Evolutionary conservation across 768 basidiomycete species (phyloP), one percentile per base, ranked within the genome.

Genomic region (Guyanaporus albipodus): DNA sequence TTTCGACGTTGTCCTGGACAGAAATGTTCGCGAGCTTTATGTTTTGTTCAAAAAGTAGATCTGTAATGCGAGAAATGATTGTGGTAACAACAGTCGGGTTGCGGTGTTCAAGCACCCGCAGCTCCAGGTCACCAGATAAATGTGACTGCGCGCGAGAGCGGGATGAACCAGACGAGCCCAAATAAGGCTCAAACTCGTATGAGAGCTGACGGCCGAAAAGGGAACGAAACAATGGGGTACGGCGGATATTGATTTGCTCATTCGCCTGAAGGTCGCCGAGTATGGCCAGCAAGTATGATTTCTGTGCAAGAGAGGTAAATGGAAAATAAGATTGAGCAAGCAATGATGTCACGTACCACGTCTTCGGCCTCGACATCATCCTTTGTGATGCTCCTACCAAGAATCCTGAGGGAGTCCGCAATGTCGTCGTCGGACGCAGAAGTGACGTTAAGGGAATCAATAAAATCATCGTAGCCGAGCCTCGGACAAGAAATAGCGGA

Each of bases 291-390:
- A 78, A 26, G 57, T 80, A 81, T n/a, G 68, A 62, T 58, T 62
- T 69, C 79, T 80, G 38, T 3, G 22, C 11, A 47, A 42, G 26
- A 2, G 15, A 40, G 18, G 35, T 54, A 38, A 48, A 42, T 6
- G 6, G 35, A 42, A 22, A 23, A 42, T 4, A 36, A 44, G 18
- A 9, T n/a, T 33, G 19, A 0, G 18, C 12, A 15, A 28, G 42
- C 49, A 28, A 36, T 41, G n/a, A n/a, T n/a, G n/a, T n/a, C n/a
- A 71, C 74, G 37, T 62, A 82, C 82, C 18, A 73, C 66, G 28
- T 73, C 73, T 19, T 74, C 73, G 11, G 68, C 63, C 34, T 72
- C 61, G 19, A 81, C 44, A 50, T 80, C 79, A 1, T 62, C 56
- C 57, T 65, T 56, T 4, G 57, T 64, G 24, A 83, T 60, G 17